These are phyloP conservation scores for Chalciporus pseudorubinellus DNA, from an alignment of 768 basidiomycete genomes.

Conservation along the genomic window DNA sequence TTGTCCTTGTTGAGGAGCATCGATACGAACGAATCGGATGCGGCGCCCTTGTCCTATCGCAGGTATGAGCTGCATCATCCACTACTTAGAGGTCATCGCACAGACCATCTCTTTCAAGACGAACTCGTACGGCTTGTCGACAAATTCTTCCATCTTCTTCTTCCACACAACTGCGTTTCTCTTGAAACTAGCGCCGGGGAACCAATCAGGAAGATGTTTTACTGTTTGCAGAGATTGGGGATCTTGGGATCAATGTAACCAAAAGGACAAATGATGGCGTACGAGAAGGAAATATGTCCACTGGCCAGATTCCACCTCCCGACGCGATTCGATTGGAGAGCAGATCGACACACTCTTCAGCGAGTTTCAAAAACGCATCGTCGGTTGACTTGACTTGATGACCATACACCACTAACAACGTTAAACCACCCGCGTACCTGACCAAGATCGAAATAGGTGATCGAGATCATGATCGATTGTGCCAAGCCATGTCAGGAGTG, in stretches of 20 bases:
- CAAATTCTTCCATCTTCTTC: slow-evolving; percentile 59
- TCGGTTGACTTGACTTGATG: slow-evolving; percentile 43
- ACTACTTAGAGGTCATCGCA: slow-evolving; percentile 38
- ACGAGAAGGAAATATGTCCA: slow-evolving; percentile 39
- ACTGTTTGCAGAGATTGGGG: slow-evolving; percentile 27
- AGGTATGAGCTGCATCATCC: slow-evolving; percentile 2
- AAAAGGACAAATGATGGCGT: slow-evolving; percentile 7
- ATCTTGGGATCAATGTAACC: neutral
- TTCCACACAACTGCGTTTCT: slow-evolving; percentile 61
- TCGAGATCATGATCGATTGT: slow-evolving; percentile 21
- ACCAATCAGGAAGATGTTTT: slow-evolving; percentile 59
- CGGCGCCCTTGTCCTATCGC: slow-evolving; percentile 35
- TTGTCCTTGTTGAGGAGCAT: slow-evolving; percentile 41
- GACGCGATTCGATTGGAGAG: slow-evolving; percentile 45
- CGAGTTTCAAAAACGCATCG: slow-evolving; percentile 42
- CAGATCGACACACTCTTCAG: slow-evolving; percentile 40
- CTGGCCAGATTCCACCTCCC: slow-evolving; percentile 43
- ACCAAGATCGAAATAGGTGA: slow-evolving; percentile 10
- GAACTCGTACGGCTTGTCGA: slow-evolving; percentile 59
- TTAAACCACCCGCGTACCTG: slow-evolving; percentile 53
- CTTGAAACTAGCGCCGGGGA: slow-evolving; percentile 68
- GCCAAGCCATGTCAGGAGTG: too few species aligned
- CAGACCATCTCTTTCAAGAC: slow-evolving; percentile 56
- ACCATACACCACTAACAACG: slow-evolving; percentile 61
- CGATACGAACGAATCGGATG: slow-evolving; percentile 41